Conservation (phyloP, 2,329 filamentous ascomycete genomes). For the Anthostomella pinea region DNA sequence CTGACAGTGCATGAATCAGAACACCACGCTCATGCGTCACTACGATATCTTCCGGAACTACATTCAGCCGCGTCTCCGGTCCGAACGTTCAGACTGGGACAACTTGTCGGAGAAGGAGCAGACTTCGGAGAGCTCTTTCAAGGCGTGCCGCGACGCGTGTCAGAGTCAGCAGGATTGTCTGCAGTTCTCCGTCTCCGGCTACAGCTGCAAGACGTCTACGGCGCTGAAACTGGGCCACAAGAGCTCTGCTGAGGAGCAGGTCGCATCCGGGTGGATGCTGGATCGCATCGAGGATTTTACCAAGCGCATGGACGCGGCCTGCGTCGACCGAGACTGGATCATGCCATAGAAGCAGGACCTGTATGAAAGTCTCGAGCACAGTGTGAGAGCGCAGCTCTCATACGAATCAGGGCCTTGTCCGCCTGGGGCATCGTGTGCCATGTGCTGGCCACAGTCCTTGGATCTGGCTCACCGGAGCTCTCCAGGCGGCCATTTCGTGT, state of each 20-base stretch:
- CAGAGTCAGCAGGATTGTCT: slow-evolving; percentile 25
- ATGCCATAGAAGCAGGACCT: slow-evolving; percentile 15
- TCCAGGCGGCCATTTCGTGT: too few relatives aligned
- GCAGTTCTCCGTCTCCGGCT: slow-evolving; percentile 30
- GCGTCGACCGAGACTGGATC: slow-evolving; percentile 23
- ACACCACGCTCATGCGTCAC: slow-evolving; percentile 26
- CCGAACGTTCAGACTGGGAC: slow-evolving; percentile 29
- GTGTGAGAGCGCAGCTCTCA: not conserved
- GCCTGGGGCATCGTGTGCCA: not conserved
- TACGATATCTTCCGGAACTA: slow-evolving; percentile 30
- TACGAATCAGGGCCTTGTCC: not conserved
- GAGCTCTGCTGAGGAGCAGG: slow-evolving; percentile 11
- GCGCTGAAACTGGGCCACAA: slow-evolving; percentile 26
- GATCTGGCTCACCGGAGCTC: too few relatives aligned
- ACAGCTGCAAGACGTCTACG: slow-evolving; percentile 27
- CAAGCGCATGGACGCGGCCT: slow-evolving; percentile 24
- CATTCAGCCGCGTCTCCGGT: slow-evolving; percentile 22
- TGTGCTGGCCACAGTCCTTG: too few relatives aligned
- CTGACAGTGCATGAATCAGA: slow-evolving; percentile 11
- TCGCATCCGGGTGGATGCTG: slow-evolving; percentile 32
- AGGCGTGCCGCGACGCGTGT: slow-evolving; percentile 26
- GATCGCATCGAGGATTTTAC: slow-evolving; percentile 28
- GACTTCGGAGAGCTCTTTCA: slow-evolving; percentile 19
- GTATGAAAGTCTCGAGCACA: too few relatives aligned
- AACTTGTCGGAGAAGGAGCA: slow-evolving; percentile 28